phyloP scores from a whole-genome alignment of 768 basidiomycete species.

The Mycena rosella region DNA sequence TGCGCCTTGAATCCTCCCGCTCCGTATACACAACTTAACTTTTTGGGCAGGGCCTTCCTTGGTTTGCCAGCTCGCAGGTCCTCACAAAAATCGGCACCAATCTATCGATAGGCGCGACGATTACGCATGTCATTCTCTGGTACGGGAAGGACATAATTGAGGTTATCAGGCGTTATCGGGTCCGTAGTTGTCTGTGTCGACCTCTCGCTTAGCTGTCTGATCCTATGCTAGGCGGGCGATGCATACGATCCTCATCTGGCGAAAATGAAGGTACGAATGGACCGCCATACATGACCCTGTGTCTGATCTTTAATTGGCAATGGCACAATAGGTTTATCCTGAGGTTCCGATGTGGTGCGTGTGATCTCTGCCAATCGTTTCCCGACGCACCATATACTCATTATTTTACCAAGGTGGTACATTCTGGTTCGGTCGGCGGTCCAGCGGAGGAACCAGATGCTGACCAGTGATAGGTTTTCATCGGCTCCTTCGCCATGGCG shows the following conservation, averaged over 20 bases:
- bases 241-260: slow-evolving; percentile 65
- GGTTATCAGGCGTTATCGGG: slow-evolving; percentile 59
- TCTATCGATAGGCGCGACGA: slow-evolving; percentile 59
- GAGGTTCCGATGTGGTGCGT: slow-evolving; percentile 59
- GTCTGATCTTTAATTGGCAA: too few relatives aligned
- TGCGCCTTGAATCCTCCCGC: slow-evolving; percentile 39
- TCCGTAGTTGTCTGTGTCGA: slow-evolving; percentile 27
- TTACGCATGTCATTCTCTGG: slow-evolving; percentile 67
- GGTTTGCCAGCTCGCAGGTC: slow-evolving; percentile 61
- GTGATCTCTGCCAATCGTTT: not conserved
- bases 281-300: too few relatives aligned
- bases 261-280: slow-evolving; percentile 67
- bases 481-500: slow-evolving; percentile 61
- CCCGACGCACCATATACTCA: not conserved
- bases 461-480: too few relatives aligned
- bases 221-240: slow-evolving; percentile 45
- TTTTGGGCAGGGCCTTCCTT: slow-evolving; percentile 52
- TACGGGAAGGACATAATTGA: slow-evolving; percentile 61
- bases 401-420: slow-evolving; percentile 52
- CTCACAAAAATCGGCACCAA: slow-evolving; percentile 55
- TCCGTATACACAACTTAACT: slow-evolving; percentile 6
- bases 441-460: too few relatives aligned
- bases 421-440: too few relatives aligned
- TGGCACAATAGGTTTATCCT: slow-evolving; percentile 43
- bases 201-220: not conserved